Base-by-base conservation (phyloP, 352 stramenopile species). In the Globisporangium alternatum region DNA sequence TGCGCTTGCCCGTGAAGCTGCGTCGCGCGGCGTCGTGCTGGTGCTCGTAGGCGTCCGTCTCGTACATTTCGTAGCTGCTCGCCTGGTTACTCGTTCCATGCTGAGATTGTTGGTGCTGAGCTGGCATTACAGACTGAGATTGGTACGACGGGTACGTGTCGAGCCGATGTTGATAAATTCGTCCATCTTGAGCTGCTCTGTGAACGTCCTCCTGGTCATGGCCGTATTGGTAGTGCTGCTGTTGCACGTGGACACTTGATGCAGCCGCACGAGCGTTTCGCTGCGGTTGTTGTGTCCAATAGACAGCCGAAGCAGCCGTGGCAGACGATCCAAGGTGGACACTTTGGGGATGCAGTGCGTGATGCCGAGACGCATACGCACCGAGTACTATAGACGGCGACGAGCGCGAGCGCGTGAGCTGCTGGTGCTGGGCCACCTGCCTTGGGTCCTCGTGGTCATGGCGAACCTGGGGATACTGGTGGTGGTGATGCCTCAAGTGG, bases 261-360 rank as follows among this genome's bases (percentile, higher is more conserved):
- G 6, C 8, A 33, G 12, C 9, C 5, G 17, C 30, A 21, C 30
- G 53, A 44, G 37, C 31, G 8, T 22, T 39, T 17, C 19, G 43
- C 7, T 49, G 6, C 8, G 19, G 15, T 6, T 21, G 43, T 5
- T 21, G 43, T 47, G 15, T 47, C 41, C 41, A 47, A 47, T 47
- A 47, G 13, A 47, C 9, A 19, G 9, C 13, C 5, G 39, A 13
- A 45, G 39, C 39, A 45, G 9, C 31, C 21, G 37, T 22, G 22
- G 56, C 56, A 62, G 56, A 62, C 39, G 56, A 62, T 62, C 56
- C 56, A 62, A 4, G 21, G 21, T 52, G 55, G 55, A 51, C 55
- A 52, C 22, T 37, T 10, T 28, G 43, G 22, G 3, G 28, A 25
- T 48, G 33, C 22, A 9, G 48, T 10, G 3, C 19, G 3, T 3